These are phyloP conservation scores for Schizophyllum amplum DNA, from an alignment of 1,284 basidiomycete species.

Conservation along the genomic window DNA sequence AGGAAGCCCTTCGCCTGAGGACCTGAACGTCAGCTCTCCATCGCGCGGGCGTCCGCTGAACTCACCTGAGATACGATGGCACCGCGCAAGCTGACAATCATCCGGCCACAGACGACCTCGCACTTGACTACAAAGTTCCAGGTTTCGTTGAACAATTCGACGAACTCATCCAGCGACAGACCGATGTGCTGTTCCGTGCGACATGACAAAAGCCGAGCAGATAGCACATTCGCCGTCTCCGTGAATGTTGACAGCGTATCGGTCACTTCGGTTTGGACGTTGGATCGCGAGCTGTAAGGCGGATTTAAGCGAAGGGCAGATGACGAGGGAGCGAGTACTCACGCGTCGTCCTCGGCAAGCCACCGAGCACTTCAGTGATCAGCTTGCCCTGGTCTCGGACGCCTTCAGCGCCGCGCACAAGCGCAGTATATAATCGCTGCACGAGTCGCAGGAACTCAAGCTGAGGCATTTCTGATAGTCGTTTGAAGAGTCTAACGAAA, in stretches of 20 bases:
- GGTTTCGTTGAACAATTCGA: constrained; percentile 74
- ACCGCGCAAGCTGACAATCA: constrained; percentile 89
- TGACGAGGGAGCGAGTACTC: constrained; percentile 9
- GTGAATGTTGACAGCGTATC: constrained; percentile 77
- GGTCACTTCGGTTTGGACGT: constrained; percentile 50
- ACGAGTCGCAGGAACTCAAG: constrained; percentile 60
- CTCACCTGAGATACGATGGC: constrained; percentile 73
- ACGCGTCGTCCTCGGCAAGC: constrained; percentile 22
- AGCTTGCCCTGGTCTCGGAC: constrained; percentile 60
- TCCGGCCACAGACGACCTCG: constrained; percentile 78
- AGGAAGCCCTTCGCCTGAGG: constrained; percentile 80
- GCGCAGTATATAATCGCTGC: constrained; percentile 53
- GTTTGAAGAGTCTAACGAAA: constrained; percentile 44
- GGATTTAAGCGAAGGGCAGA: neutral
- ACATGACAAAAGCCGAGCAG: constrained; percentile 29
- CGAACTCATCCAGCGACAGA: constrained; percentile 69
- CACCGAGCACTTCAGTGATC: constrained; percentile 52
- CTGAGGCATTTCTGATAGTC: constrained; percentile 65
- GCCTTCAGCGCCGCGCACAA: constrained; percentile 67
- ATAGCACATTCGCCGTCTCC: constrained; percentile 56
- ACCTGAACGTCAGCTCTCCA: constrained; percentile 1
- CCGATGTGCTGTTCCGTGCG: constrained; percentile 69
- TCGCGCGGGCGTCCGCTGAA: constrained; percentile 3
- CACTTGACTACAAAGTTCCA: constrained; percentile 88
- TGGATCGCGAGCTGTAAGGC: constrained; percentile 23